Conservation (phyloP, 208 protist species). For the Trypanosoma rangeli region DNA sequence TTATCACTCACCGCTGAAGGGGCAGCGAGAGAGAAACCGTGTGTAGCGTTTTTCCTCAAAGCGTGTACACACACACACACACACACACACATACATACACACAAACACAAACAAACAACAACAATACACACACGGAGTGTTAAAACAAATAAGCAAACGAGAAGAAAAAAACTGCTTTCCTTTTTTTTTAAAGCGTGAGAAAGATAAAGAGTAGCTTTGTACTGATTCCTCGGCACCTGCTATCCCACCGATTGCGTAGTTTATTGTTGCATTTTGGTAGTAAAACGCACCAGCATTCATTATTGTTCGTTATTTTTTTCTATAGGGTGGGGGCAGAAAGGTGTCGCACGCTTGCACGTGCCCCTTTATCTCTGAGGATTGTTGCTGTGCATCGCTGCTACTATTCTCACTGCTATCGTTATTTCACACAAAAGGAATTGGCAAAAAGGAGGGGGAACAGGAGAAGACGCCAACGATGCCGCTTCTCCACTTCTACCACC, state of each 20-base stretch:
- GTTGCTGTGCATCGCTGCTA: not conserved
- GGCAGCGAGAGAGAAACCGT: not conserved
- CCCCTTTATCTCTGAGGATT: not conserved
- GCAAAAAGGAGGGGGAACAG: not conserved
- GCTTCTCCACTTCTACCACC: not conserved
- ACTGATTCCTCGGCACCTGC: not conserved
- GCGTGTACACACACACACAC: not conserved
- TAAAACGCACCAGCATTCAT: not conserved
- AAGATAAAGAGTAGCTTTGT: not conserved
- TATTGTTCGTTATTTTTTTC: too few relatives aligned
- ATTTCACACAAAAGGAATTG: not conserved
- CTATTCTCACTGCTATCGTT: not conserved
- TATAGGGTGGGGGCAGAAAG: too few relatives aligned
- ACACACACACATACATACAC: not conserved
- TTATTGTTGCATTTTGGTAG: not conserved
- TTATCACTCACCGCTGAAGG: too few relatives aligned
- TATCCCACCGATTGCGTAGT: not conserved
- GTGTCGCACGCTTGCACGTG: too few relatives aligned
- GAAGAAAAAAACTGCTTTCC: not conserved
- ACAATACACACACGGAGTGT: not conserved
- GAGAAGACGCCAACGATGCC: not conserved
- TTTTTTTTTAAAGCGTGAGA: not conserved
- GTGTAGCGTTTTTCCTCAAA: constrained; percentile 4
- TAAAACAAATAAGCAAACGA: not conserved
- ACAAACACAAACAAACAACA: not conserved